Base-by-base conservation (phyloP, 352 stramenopile genomes). In the Globisporangium sylvaticum region DNA sequence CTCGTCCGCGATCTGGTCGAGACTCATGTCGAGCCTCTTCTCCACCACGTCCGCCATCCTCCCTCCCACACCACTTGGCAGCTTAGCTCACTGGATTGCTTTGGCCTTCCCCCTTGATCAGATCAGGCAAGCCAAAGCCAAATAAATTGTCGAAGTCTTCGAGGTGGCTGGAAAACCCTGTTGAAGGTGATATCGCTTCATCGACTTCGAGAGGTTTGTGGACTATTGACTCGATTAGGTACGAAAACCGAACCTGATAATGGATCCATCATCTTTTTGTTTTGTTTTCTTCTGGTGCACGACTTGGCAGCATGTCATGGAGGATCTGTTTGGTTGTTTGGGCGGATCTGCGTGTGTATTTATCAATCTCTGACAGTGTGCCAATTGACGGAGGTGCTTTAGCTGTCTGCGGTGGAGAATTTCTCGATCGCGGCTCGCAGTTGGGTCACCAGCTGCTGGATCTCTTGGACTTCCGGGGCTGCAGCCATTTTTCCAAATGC, bases 21-120 rank as follows among this genome's bases (percentile, higher is more conserved):
- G 73, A 56, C 80, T 79, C 84, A 91, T 92, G 65, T 83, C 75
- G 46, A 90, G 75, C 71, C 88, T 89, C 73, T 91, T 89, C 71
- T 87, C 78, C 53, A 79, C 78, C 46, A 75, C 70, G 62, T 83
- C 78, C 42, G 68, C 71, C 62, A 59, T 60, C 56, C 4, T 2
- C 56, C 50, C 6, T 18, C 29, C 50, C 25, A 5, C 34, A 18
- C 10, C 39, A n/a, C 39, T 20, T n/a, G 15, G 39, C 39, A 46
- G 39, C 15, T 42, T 42, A 14, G 9, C 9, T 42, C 15, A 5
- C 12, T 42, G 12, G 12, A 20, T 46, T 20, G 37, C 37, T 46
- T 46, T 46, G 12, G 37, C 3, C 20, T 18, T 18, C 20, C 37
- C 37, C 12, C 37, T 4, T 15, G 4, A 14, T 1, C 34, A 3